Evolutionary conservation across 2,329 filamentous ascomycete species (phyloP).

Genomic region (Colletotrichum higginsianum): DNA sequence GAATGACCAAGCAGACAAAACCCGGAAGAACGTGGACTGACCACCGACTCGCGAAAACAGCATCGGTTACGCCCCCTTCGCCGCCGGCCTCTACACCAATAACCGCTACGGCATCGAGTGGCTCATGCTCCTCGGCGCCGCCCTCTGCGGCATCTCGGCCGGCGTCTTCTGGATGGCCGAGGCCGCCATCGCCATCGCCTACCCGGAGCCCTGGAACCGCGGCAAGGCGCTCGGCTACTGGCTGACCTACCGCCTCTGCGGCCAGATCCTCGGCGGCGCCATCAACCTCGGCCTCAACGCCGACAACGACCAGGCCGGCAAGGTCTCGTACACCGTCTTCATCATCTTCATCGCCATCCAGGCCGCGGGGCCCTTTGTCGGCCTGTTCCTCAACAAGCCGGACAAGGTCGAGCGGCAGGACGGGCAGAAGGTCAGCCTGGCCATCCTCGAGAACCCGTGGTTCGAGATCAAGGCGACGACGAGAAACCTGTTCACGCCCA

Average conservation of each 20-base stretch:
- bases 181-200: conserved; percentile 79
- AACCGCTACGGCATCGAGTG: conserved; percentile 79
- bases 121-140: conserved; percentile 78
- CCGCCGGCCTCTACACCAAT: conserved; percentile 80
- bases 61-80: conserved; percentile 79
- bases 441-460: conserved; percentile 69
- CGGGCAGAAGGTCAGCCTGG: conserved; percentile 72
- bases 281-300: conserved; percentile 79
- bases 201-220: conserved; percentile 79
- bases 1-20: background rate
- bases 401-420: conserved; percentile 75
- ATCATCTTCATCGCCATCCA: conserved; percentile 81
- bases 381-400: conserved; percentile 73
- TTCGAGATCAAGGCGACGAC: conserved; percentile 73
- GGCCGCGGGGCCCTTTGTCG: conserved; percentile 75
- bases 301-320: conserved; percentile 69
- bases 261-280: conserved; percentile 80
- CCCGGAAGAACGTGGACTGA: background rate
- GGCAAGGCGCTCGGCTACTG: conserved; percentile 78
- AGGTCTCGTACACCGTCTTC: conserved; percentile 79
- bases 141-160: conserved; percentile 78
- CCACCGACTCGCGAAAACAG: conserved; percentile 45
- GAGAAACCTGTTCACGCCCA: conserved; percentile 71
- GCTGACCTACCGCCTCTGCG: conserved; percentile 71
- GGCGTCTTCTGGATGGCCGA: conserved; percentile 85